Percentiles rank a stretch among this genome's conserved stretches.
These are phyloP conservation scores for Pseudogymnoascus destructans DNA, from an alignment of 2,329 filamentous ascomycete genomes.

Conservation along the genomic window DNA sequence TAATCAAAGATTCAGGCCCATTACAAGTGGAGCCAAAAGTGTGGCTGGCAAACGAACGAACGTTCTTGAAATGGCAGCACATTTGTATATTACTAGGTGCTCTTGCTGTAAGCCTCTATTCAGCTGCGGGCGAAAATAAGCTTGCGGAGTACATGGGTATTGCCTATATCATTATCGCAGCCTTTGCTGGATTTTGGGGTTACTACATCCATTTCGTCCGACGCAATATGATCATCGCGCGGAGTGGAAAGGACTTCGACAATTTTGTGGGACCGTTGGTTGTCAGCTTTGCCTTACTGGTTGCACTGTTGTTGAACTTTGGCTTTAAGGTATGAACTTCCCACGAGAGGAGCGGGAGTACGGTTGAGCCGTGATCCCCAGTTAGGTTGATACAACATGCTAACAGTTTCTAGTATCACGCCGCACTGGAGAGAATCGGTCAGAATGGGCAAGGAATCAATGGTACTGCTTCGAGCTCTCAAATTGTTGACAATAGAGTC, in stretches of 20 bases:
- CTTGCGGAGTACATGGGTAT: constrained; percentile 69
- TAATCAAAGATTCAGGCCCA: constrained; percentile 90
- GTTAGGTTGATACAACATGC: not conserved
- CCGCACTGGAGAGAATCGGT: not conserved
- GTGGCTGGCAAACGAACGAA: constrained; percentile 96
- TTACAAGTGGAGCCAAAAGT: constrained; percentile 94
- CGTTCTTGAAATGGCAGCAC: constrained; percentile 98
- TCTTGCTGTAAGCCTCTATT: constrained; percentile 73
- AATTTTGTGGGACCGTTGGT: constrained; percentile 74
- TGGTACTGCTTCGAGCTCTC: not conserved
- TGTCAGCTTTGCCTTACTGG: constrained; percentile 64
- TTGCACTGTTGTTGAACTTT: constrained; percentile 78
- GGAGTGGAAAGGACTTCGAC: constrained; percentile 89
- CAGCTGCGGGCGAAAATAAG: constrained; percentile 69
- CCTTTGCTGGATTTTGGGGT: constrained; percentile 79
- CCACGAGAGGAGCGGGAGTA: not conserved
- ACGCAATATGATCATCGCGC: constrained; percentile 63
- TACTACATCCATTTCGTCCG: constrained; percentile 69
- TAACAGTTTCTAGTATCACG: constrained; percentile 1
- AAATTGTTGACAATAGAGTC: not conserved
- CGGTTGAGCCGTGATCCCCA: not conserved
- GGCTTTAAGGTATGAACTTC: constrained; percentile 54
- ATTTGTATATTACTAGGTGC: constrained; percentile 78
- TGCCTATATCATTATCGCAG: constrained; percentile 67
- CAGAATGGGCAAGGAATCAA: not conserved